A percentile compares a stretch with the other conserved stretches of the same genome.
phyloP scores from a whole-genome alignment of 164 flowering plant species.

The Dillenia suffruticosa region DNA sequence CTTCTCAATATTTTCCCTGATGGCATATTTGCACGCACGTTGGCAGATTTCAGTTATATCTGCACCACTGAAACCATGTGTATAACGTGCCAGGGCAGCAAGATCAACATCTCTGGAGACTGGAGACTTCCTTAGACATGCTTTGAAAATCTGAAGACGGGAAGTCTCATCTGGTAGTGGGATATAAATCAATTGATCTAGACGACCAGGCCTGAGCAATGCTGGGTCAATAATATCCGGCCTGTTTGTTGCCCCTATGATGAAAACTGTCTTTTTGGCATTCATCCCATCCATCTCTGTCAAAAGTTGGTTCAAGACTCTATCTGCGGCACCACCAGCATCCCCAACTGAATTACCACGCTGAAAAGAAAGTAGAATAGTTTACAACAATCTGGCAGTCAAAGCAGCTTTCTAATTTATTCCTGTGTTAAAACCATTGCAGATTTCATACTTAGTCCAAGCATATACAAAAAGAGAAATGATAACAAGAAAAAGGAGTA shows the following conservation, averaged over 20 bases:
- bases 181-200: constrained; percentile 63
- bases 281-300: constrained; percentile 78
- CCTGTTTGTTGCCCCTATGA: constrained; percentile 68
- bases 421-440: too few relatives aligned
- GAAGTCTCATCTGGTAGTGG: constrained; percentile 69
- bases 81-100: constrained; percentile 45
- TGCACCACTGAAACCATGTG: constrained; percentile 68
- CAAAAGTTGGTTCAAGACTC: constrained; percentile 66
- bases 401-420: too few relatives aligned
- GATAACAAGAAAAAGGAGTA: too few relatives aligned
- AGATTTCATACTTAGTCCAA: too few relatives aligned
- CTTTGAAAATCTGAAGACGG: constrained; percentile 56
- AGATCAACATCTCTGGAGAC: constrained; percentile 48
- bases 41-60: constrained; percentile 70
- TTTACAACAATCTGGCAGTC: neutral
- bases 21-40: constrained; percentile 69
- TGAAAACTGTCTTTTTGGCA: constrained; percentile 67
- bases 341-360: constrained; percentile 56
- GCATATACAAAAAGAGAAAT: too few relatives aligned
- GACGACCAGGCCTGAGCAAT: constrained; percentile 63
- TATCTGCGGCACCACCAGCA: constrained; percentile 73
- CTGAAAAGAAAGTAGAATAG: constrained; percentile 14
- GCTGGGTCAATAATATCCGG: constrained; percentile 73
- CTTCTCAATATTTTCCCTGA: constrained; percentile 64
- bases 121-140: constrained; percentile 60